Evolutionary conservation across 208 protist genomes (phyloP).

Genomic region (Trypanosoma caninum): DNA sequence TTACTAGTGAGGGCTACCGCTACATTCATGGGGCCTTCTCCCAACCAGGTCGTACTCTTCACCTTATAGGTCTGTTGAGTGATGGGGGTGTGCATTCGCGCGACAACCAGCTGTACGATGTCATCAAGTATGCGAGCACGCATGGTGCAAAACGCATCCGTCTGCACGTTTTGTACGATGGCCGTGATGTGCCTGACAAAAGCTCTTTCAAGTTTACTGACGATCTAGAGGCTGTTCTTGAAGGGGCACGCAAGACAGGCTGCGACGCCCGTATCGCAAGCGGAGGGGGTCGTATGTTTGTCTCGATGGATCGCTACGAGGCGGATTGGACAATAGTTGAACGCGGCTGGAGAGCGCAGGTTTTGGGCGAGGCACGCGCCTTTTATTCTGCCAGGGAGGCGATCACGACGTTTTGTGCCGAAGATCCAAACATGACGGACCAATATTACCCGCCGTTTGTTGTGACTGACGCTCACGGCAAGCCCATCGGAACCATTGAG

Average conservation of each 20-base stretch:
- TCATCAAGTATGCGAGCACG: slow-evolving; percentile 81
- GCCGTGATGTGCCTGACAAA: slow-evolving; percentile 93
- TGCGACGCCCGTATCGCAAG: slow-evolving; percentile 89
- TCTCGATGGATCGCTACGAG: slow-evolving; percentile 96
- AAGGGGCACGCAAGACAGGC: slow-evolving; percentile 59
- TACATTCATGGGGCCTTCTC: slow-evolving; percentile 82
- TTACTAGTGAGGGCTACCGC: slow-evolving; percentile 85
- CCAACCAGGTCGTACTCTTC: slow-evolving; percentile 75
- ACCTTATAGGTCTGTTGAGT: slow-evolving; percentile 93
- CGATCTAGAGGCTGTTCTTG: slow-evolving; percentile 86
- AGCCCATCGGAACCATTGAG: slow-evolving; percentile 88
- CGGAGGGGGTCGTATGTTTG: slow-evolving; percentile 94
- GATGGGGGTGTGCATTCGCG: slow-evolving; percentile 94
- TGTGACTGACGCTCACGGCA: slow-evolving; percentile 55
- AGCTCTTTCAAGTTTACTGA: slow-evolving; percentile 90
- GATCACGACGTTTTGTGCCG: slow-evolving; percentile 82
- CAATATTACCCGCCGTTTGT: slow-evolving; percentile 95
- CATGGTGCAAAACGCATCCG: slow-evolving; percentile 87
- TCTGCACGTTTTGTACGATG: slow-evolving; percentile 93
- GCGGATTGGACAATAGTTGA: slow-evolving; percentile 95
- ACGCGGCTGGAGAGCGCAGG: slow-evolving; percentile 91
- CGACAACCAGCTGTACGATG: slow-evolving; percentile 87
- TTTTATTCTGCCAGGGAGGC: slow-evolving; percentile 87
- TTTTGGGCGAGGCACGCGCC: slow-evolving; percentile 87
- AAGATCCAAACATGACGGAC: slow-evolving; percentile 83